Conservation (phyloP, 345 rosid genomes). For the Salix exigua region DNA sequence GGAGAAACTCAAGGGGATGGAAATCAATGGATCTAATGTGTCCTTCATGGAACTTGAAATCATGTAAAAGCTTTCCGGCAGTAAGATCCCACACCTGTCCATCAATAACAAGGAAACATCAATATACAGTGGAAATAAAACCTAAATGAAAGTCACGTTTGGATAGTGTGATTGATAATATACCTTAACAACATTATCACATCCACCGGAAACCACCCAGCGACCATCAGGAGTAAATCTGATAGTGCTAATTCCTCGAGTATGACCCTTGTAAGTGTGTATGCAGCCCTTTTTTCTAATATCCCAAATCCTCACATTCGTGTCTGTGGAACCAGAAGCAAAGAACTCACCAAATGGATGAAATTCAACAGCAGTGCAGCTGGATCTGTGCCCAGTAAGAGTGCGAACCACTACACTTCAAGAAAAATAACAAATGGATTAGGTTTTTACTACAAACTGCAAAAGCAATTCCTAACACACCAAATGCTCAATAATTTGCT, state of each 20-base stretch:
- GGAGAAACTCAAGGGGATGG: slow-evolving; percentile 95
- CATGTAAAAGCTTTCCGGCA: slow-evolving; percentile 96
- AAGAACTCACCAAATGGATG: slow-evolving; percentile 99
- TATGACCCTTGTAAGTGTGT: slow-evolving; percentile 93
- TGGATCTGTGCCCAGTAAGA: slow-evolving; percentile 93
- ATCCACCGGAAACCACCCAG: slow-evolving; percentile 99
- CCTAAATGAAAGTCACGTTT: background rate
- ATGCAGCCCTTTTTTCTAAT: slow-evolving; percentile 91
- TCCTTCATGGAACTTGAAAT: slow-evolving; percentile 91
- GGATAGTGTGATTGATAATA: slow-evolving; percentile 6
- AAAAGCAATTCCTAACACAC: background rate
- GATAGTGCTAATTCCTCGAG: slow-evolving; percentile 69
- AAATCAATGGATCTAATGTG: slow-evolving; percentile 75
- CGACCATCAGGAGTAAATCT: slow-evolving; percentile 98
- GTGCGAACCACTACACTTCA: slow-evolving; percentile 99
- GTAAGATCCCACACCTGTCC: slow-evolving; percentile 88
- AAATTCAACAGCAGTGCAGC: slow-evolving; percentile 83
- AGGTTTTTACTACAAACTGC: slow-evolving; percentile 21
- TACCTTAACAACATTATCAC: slow-evolving; percentile 90
- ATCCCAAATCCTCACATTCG: slow-evolving; percentile 87
- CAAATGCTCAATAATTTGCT: background rate
- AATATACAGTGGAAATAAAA: background rate
- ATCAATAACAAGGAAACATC: background rate
- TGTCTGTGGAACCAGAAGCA: slow-evolving; percentile 87
- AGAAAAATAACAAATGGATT: slow-evolving; percentile 47